Base-by-base conservation (phyloP, 2,329 filamentous ascomycete genomes). In the Apiospora malaysiana region DNA sequence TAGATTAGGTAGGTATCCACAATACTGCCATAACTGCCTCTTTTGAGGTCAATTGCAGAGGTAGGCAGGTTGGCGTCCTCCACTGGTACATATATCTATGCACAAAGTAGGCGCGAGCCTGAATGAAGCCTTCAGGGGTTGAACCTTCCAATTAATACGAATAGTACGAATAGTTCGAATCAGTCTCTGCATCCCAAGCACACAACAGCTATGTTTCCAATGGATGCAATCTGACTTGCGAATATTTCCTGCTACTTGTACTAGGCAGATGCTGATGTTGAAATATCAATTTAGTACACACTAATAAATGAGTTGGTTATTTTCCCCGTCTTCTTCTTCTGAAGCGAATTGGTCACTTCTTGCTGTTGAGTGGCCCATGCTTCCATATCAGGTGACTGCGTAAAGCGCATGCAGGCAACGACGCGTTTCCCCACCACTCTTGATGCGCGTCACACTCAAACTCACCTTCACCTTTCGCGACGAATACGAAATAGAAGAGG, bases 321-420 rank as follows among this genome's bases (percentile, higher is more conserved):
- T 9, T 23, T 23, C 5, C 12, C 42, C 10, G 5, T 16, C 42
- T 49, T 51, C n/a, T 49, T 49, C 46, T 23, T 7, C 46, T 4
- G 4, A 23, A 10, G 47, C n/a, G n/a, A n/a, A n/a, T n/a, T n/a
- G n/a, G n/a, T n/a, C n/a, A n/a, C n/a, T n/a, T n/a, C n/a, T n/a
- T n/a, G n/a, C n/a, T n/a, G n/a, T n/a, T n/a, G n/a, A 21, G 40
- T 63, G 56, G 56, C 56, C 56, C 56, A 63, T 63, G 56, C 56
- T 63, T 37, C 18, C 9, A n/a, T 40, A 18, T n/a, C 56, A 63
- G 21, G 56, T 63, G 56, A 63, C 56, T 40, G 56, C 56, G 18
- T 63, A 23, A 63, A 40, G 56, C 8, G 8, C 56, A 63, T 40
- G 2, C 56, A 40, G 27, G 9, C 56, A 12, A 37, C 56, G 32